A percentile compares a stretch with the other conserved stretches of the same genome.
These are phyloP conservation scores for Tetraselmis chui DNA, from an alignment of 139 green algal species.

Conservation along the genomic window DNA sequence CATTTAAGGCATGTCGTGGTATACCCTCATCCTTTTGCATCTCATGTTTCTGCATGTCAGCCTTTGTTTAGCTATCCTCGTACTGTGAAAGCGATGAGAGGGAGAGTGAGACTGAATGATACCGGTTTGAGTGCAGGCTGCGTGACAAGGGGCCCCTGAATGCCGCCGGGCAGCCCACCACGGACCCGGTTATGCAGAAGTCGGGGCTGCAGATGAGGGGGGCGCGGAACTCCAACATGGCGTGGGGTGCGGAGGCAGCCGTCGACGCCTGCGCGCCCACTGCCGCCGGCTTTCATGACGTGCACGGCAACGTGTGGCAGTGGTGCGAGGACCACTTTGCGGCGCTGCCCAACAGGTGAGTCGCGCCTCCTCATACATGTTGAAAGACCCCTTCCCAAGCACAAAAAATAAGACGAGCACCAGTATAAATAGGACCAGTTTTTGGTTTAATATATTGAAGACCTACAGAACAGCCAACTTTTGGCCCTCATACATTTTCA, in stretches of 20 bases:
- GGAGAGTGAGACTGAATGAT: too few species aligned
- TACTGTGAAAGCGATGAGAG: too few species aligned
- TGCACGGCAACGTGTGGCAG: slow-evolving; percentile 37
- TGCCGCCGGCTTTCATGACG: slow-evolving; percentile 33
- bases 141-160: neutral
- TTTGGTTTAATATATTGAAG: too few species aligned
- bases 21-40: too few species aligned
- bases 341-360: slow-evolving; percentile 34
- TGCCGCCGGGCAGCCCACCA: neutral
- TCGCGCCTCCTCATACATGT: slow-evolving; percentile 15
- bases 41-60: too few species aligned
- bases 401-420: too few species aligned
- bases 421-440: too few species aligned
- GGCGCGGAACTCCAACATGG: slow-evolving; percentile 53
- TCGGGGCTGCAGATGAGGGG: neutral
- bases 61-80: too few species aligned
- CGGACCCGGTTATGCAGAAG: neutral
- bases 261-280: slow-evolving; percentile 51
- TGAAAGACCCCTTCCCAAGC: too few species aligned
- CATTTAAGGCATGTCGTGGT: too few species aligned
- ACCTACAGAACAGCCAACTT: too few species aligned
- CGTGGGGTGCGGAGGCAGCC: slow-evolving; percentile 45
- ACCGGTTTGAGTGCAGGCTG: neutral
- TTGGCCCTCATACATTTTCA: too few species aligned
- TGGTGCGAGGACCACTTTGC: slow-evolving; percentile 64